Percentiles rank a stretch among this genome's conserved stretches.
Conservation (phyloP, 306 rosid genomes). For the Dryas octopetala region DNA sequence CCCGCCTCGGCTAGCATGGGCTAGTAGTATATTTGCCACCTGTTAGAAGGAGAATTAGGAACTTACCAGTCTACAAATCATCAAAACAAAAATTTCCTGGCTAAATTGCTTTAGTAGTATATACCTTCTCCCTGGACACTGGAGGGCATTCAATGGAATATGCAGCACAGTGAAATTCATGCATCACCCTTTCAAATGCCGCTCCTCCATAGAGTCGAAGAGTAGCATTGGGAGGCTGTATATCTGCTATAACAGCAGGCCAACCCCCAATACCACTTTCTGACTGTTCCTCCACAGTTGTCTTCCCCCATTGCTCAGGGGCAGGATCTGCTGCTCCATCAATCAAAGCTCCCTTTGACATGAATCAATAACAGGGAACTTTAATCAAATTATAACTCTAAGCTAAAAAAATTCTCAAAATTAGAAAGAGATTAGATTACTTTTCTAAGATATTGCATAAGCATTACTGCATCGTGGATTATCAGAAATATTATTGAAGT, state of each 20-base stretch:
- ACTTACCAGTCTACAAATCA: slow-evolving; percentile 19
- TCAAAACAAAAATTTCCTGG: slow-evolving; percentile 3
- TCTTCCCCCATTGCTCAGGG: slow-evolving; percentile 98
- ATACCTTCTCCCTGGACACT: slow-evolving; percentile 94
- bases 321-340: slow-evolving; percentile 99
- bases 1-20: slow-evolving; percentile 91
- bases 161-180: slow-evolving; percentile 91
- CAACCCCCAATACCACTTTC: slow-evolving; percentile 80
- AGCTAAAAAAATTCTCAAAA: background rate
- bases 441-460: background rate
- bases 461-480: background rate
- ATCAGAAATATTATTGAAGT: background rate
- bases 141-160: slow-evolving; percentile 92
- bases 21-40: slow-evolving; percentile 98
- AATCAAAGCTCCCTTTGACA: slow-evolving; percentile 70
- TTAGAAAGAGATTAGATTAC: background rate
- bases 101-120: slow-evolving; percentile 7
- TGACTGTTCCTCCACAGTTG: slow-evolving; percentile 79
- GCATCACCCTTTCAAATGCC: slow-evolving; percentile 96
- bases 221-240: slow-evolving; percentile 83
- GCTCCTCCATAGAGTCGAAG: slow-evolving; percentile 97
- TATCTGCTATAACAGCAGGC: slow-evolving; percentile 75
- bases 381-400: background rate
- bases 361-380: slow-evolving; percentile 8
- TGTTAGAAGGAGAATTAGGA: slow-evolving; percentile 31